phyloP scores from a whole-genome alignment of 768 basidiomycete genomes.

The Agaricus sinodeliciosus region DNA sequence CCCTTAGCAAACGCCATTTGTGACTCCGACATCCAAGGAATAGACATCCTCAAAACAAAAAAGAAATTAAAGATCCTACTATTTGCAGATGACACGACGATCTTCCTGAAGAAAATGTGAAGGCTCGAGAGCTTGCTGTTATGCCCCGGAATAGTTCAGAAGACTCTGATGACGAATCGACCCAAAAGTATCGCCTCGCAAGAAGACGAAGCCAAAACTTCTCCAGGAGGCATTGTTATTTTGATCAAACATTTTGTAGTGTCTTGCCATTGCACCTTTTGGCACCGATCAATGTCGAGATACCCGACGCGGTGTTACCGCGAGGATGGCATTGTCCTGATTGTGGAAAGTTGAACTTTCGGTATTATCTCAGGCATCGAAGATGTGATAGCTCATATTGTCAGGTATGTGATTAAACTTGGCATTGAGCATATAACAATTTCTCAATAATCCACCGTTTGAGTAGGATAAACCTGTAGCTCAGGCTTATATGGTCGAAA shows the following conservation, averaged over 20 bases:
- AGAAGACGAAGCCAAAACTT: slow-evolving; percentile 20
- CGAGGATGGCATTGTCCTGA: slow-evolving; percentile 41
- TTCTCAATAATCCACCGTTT: not conserved
- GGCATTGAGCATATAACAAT: no score
- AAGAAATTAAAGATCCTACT: slow-evolving; percentile 22
- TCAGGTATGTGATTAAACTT: slow-evolving; percentile 21
- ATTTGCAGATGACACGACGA: slow-evolving; percentile 29
- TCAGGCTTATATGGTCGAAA: slow-evolving; percentile 20
- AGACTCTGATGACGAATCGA: slow-evolving; percentile 8
- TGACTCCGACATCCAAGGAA: slow-evolving; percentile 19
- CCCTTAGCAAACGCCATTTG: slow-evolving; percentile 24
- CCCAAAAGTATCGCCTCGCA: slow-evolving; percentile 13
- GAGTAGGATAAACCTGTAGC: slow-evolving; percentile 14
- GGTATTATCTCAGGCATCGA: slow-evolving; percentile 38
- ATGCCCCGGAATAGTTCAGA: not conserved
- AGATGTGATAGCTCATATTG: slow-evolving; percentile 36
- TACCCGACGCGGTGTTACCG: slow-evolving; percentile 30
- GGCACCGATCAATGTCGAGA: slow-evolving; percentile 18
- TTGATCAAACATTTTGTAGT: slow-evolving; percentile 18
- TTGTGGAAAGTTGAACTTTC: slow-evolving; percentile 45
- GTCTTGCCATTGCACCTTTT: slow-evolving; percentile 25
- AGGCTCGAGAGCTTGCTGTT: not conserved
- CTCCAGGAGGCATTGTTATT: slow-evolving; percentile 15
- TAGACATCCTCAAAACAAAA: slow-evolving; percentile 11
- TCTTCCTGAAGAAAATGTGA: slow-evolving; percentile 18